phyloP scores from a whole-genome alignment of 177 flowering plant species.

The Vitis hybrid region DNA sequence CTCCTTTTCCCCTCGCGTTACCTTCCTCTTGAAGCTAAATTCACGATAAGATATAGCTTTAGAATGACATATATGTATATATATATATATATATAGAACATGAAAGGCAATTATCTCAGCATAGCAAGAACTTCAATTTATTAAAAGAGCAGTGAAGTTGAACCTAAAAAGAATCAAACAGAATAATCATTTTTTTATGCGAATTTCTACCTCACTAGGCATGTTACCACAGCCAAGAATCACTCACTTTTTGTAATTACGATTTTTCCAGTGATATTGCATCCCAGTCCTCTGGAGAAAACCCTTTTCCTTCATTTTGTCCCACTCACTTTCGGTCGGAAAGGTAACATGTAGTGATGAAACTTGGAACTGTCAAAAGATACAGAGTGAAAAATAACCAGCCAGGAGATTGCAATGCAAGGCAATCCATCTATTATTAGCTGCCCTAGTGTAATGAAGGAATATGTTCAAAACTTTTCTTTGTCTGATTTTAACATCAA shows the following conservation, averaged over 20 bases:
- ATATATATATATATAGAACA: no score
- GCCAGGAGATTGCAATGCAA: not conserved
- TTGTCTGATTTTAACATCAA: not conserved
- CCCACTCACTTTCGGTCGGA: conserved; percentile 74
- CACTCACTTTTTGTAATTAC: conserved; percentile 74
- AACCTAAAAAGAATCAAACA: not conserved
- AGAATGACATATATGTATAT: not conserved
- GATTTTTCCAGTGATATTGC: conserved; percentile 98
- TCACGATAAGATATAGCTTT: not conserved
- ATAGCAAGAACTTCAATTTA: no score
- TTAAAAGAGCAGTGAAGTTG: not conserved
- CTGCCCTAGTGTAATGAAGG: not conserved
- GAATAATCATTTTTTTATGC: not conserved
- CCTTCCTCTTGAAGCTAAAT: not conserved
- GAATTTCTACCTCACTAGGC: not conserved
- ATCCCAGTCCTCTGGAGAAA: conserved; percentile 88
- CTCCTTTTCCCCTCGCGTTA: not conserved
- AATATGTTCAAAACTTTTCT: not conserved
- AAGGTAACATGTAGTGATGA: conserved; percentile 90
- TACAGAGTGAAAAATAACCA: not conserved
- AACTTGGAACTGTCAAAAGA: conserved; percentile 60
- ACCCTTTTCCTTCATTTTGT: conserved; percentile 59
- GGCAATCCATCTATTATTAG: not conserved
- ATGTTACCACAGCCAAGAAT: not conserved
- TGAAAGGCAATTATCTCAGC: no score